Evolutionary conservation across 73 alveolate genomes (phyloP), one percentile per base, ranked within the genome.

Genomic region (Effrenium voratum): DNA sequence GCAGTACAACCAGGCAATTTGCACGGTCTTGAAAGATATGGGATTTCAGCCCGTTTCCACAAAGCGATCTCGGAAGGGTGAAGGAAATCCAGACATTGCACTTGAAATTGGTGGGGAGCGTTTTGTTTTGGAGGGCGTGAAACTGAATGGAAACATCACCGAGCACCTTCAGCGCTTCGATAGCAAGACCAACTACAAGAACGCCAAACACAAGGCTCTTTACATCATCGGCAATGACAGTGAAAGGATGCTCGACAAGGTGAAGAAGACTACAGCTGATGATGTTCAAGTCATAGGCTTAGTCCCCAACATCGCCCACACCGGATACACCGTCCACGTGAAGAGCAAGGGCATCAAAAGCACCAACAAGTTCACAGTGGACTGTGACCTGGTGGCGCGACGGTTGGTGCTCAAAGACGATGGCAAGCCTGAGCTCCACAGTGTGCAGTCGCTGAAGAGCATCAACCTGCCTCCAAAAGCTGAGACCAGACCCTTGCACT

Each of bases 391-490:
- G n/a, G n/a, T n/a, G n/a, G n/a, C n/a, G n/a, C n/a, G n/a, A n/a
- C n/a, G n/a, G n/a, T n/a, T n/a, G n/a, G n/a, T n/a, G n/a, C n/a
- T n/a, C n/a, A n/a, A n/a, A n/a, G n/a, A n/a, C n/a, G n/a, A n/a
- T n/a, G n/a, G n/a, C n/a, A n/a, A n/a, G n/a, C n/a, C n/a, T n/a
- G n/a, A n/a, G n/a, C n/a, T n/a, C n/a, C n/a, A n/a, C 93, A 83
- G 93, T 34, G 93, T 84, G 47, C 93, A 84, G 22, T 84, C 93
- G 93, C 93, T 57, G 93, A 84, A 84, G 93, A 84, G 93, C 66
- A 63, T 84, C 93, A 84, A 40, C 43, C 81, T 84, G 66, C 40
- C 93, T 45, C 79, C 77, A 84, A 84, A 41, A 84, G 81, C 93
- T 84, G 47, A 84, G 93, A 84, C 66, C 93, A 84, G 93, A 84